These are phyloP conservation scores for Hortaea sp. DNA, from an alignment of 2,329 filamentous ascomycete genomes.

Conservation along the genomic window DNA sequence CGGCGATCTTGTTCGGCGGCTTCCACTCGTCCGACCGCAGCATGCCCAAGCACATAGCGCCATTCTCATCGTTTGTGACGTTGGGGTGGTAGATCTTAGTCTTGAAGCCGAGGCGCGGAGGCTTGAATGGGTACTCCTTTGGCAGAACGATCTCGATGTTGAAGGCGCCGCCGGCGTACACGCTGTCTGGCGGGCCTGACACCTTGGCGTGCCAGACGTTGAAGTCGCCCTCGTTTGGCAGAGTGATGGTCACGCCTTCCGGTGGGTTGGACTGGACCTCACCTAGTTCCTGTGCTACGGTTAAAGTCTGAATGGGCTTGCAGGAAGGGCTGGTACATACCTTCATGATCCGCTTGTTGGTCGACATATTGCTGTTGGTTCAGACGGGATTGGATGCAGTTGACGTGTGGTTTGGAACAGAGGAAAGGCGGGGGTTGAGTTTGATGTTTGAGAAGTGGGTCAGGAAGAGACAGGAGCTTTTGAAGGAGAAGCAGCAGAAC, in stretches of 20 bases:
- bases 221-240: conserved; percentile 54
- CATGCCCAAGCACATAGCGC: conserved; percentile 75
- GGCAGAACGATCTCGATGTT: conserved; percentile 64
- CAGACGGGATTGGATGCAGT: not conserved
- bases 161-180: conserved; percentile 55
- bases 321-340: conserved; percentile 13
- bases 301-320: too few relatives aligned
- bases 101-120: conserved; percentile 65
- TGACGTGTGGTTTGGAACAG: not conserved
- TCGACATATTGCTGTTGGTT: conserved; percentile 12
- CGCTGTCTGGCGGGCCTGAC: conserved; percentile 46
- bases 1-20: conserved; percentile 65
- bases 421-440: not conserved
- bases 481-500: not conserved
- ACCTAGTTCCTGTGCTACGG: conserved; percentile 45
- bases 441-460: not conserved
- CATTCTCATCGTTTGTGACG: conserved; percentile 75
- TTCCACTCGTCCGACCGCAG: conserved; percentile 88
- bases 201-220: conserved; percentile 59
- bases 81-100: conserved; percentile 97
- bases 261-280: conserved; percentile 49
- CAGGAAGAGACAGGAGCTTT: not conserved
- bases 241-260: conserved; percentile 45
- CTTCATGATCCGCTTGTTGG: conserved; percentile 39
- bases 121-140: conserved; percentile 80